Conservation (phyloP, 257 asterid species). For the Nicotiana undulata region DNA sequence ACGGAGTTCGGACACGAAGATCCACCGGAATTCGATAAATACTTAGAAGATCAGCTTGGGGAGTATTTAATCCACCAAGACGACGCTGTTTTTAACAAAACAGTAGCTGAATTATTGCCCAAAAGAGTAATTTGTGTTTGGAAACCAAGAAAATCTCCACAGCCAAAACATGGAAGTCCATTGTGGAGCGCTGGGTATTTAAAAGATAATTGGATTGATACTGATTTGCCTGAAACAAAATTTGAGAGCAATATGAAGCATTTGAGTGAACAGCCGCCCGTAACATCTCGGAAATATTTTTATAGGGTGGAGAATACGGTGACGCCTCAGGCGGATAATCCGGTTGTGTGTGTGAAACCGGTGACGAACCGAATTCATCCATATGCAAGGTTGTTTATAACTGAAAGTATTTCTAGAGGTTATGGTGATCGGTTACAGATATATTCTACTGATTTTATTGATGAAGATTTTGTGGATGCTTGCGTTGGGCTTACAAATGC, state of each 20-base stretch:
- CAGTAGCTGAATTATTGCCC: conserved; percentile 55
- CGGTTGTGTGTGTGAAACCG: conserved; percentile 66
- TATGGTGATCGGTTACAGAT: conserved; percentile 55
- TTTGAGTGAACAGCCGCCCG: conserved; percentile 53
- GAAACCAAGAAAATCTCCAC: conserved; percentile 71
- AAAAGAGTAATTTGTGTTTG: conserved; percentile 80
- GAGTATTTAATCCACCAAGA: conserved; percentile 63
- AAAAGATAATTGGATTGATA: conserved; percentile 78
- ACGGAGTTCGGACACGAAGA: conserved; percentile 89
- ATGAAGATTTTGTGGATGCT: conserved; percentile 84
- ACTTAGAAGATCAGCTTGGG: conserved; percentile 56
- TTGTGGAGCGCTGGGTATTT: conserved; percentile 63
- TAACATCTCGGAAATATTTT: conserved; percentile 45
- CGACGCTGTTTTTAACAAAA: conserved; percentile 51
- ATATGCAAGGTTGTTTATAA: conserved; percentile 62
- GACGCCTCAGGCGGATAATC: conserved; percentile 88
- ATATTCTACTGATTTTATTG: conserved; percentile 74
- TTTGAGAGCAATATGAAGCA: conserved; percentile 72
- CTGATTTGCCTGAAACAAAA: conserved; percentile 78
- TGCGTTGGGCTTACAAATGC: conserved; percentile 67
- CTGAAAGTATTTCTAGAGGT: conserved; percentile 39
- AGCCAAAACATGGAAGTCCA: conserved; percentile 44
- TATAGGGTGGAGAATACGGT: conserved; percentile 95
- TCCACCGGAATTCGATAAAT: conserved; percentile 65
- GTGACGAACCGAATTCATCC: conserved; percentile 68